Base-by-base conservation (phyloP, 73 alveolate species). In the Tetrahymena elliotti region DNA sequence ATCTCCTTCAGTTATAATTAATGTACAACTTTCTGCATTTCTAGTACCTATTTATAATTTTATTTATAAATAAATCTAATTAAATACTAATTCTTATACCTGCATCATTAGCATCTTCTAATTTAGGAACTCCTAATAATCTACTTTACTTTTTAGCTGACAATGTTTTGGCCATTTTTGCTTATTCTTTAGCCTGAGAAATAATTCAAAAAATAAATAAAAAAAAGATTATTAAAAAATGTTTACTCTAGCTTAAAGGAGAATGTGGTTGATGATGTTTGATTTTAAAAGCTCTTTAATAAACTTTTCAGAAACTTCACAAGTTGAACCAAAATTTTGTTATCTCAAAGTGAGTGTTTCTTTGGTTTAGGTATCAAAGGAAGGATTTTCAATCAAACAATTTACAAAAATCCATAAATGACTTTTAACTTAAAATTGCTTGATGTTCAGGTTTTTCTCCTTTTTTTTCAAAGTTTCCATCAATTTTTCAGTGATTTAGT, bases 1-100 rank as follows among this genome's bases (percentile, higher is more conserved):
- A 97, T 99, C 99, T 20, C 99, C 99, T 96, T 99, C 99, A 11
- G 99, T 99, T 93, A 99, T 97, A 93, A 99, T 99, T n/a, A 98
- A 94, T 6, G 98, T 97, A 95, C 99, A 98, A 53, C 95, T 96
- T 52, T 93, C 88, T 33, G 98, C 95, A 40, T 92, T 94, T 38
- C 92, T 92, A 4, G 98, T 95, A 18, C 94, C 94, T 95, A 2
- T 92, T 16, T n/a, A n/a, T n/a, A 1, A 35, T 97, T 41, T 96
- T 84, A 84, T 94, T 93, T 93, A 52, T 94, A 68, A 84, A 97
- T 93, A 93, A 93, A 1, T 96, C 95, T 18, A 68, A n/a, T 18
- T 68, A 22, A 6, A 7, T 18, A 68, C 2, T 27, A 68, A 27
- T 0, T 6, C 16, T 18, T 68, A 27, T 24, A 68, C 99, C 99